Evolutionary conservation across 495 filamentous ascomycete species (phyloP), one percentile per base, ranked within the genome.

Genomic region (Hyaloscypha hepaticicola): DNA sequence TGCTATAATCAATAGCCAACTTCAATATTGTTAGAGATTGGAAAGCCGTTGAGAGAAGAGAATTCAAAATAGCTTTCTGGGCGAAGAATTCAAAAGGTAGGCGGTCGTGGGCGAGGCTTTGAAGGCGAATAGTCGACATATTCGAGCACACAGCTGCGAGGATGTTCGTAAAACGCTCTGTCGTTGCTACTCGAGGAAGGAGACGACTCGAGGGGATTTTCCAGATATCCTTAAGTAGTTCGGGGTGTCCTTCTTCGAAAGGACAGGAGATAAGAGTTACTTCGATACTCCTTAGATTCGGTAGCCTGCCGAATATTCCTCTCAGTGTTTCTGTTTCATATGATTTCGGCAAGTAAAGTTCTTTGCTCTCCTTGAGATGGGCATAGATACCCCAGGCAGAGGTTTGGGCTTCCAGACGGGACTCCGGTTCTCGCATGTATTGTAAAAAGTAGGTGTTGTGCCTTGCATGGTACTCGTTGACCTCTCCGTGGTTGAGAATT

Each of bases 31-130:
- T 66, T 27, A 70, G 64, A n/a, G 12, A 24, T 28, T 53, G 14
- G 29, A 66, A 60, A 2, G 33, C 58, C 11, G 55, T 19, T n/a
- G 60, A 58, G n/a, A 70, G 25, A 0, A 51, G 55, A 6, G 57
- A 50, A 3, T 63, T 56, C 7, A 61, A 3, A 1, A 41, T 41
- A 19, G 29, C 41, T 24, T 64, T 66, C 31, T 70, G 63, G 24
- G 67, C 61, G 45, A 70, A 70, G 61, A 67, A 70, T 27, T 70
- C 64, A 28, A 70, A 65, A 1, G 68, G 65, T 31, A 70, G 31
- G 21, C 68, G 25, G 27, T 70, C 68, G 28, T 70, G 68, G 11
- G 55, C 51, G 6, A 70, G 34, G 2, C 25, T 16, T 24, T 70
- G 53, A 1, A 70, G n/a, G 12, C 38, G 50, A 19, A 50, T 11